Percentiles rank a stretch among this genome's conserved stretches.
These are phyloP conservation scores for Solanum phureja DNA, from an alignment of 257 asterid species.

Conservation along the genomic window DNA sequence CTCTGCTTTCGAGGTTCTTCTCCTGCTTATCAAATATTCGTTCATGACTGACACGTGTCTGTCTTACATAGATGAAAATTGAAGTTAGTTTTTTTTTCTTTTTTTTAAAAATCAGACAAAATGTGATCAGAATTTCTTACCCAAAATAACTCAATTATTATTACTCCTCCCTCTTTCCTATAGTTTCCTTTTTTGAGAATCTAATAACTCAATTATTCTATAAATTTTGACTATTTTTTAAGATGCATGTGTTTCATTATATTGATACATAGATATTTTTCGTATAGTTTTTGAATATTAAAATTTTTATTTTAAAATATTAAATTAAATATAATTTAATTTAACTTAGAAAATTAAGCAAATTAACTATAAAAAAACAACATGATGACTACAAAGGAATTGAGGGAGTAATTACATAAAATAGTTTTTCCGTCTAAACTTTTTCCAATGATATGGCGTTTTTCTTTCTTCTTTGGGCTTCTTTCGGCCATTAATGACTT, in stretches of 20 bases:
- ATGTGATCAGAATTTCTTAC: background rate
- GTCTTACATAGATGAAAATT: background rate
- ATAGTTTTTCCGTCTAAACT: too few relatives aligned
- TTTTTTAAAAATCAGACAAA: background rate
- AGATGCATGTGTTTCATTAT: too few relatives aligned
- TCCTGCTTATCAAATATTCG: background rate
- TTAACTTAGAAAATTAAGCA: accelerated
- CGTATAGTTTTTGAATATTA: too few relatives aligned
- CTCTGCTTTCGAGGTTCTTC: background rate
- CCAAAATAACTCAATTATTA: background rate
- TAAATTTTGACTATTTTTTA: too few relatives aligned
- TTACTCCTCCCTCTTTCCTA: too few relatives aligned
- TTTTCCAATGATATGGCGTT: background rate
- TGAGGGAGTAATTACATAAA: background rate
- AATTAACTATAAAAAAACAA: background rate
- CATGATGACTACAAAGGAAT: too few relatives aligned
- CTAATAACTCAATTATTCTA: too few relatives aligned
- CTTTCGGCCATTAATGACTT: background rate
- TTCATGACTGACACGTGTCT: conserved; percentile 5
- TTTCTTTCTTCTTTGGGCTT: background rate
- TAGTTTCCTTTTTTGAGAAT: too few relatives aligned
- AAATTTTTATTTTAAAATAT: too few relatives aligned
- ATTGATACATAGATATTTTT: too few relatives aligned
- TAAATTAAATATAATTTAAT: too few relatives aligned
- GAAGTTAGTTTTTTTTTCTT: background rate